Percentiles rank a stretch among this genome's conserved stretches.
Evolutionary conservation across 2,329 filamentous ascomycete species (phyloP).

Genomic region (Trichoderma asperellum): DNA sequence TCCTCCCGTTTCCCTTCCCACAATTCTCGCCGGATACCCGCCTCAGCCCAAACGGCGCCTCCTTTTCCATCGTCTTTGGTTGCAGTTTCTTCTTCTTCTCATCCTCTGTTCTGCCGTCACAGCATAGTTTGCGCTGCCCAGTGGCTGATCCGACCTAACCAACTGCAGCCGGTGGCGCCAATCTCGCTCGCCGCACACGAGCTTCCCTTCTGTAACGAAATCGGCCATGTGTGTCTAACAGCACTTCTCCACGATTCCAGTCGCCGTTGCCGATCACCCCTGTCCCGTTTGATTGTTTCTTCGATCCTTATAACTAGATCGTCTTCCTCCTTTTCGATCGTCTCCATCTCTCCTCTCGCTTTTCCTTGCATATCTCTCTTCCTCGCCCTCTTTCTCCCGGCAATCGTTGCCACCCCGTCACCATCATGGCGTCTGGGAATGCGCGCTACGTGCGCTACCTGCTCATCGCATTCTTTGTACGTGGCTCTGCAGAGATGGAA

Average conservation of each 20-base stretch:
- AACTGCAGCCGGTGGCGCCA: conserved; percentile 1
- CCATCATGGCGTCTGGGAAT: conserved; percentile 68
- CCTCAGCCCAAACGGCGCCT: background rate
- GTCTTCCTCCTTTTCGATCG: background rate
- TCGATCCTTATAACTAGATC: background rate
- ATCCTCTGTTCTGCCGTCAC: background rate
- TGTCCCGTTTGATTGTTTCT: background rate
- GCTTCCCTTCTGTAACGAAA: background rate
- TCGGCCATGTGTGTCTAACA: conserved; percentile 25
- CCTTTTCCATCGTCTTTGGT: conserved; percentile 19
- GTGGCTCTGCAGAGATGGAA: conserved; percentile 41
- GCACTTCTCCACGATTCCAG: conserved; percentile 21
- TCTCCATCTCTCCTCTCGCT: background rate
- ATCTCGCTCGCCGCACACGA: background rate
- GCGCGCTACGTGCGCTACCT: conserved; percentile 78
- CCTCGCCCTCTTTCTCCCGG: background rate
- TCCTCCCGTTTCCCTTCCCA: background rate
- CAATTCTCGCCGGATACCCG: conserved; percentile 10
- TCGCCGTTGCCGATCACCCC: conserved; percentile 7
- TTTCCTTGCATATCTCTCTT: background rate
- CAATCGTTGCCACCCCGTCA: conserved; percentile 34
- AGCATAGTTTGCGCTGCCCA: background rate
- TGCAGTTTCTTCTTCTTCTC: background rate
- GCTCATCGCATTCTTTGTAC: conserved; percentile 81
- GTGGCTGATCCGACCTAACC: background rate